Conservation (phyloP, 2,329 filamentous ascomycete genomes). For the Sporothrix curviconia region DNA sequence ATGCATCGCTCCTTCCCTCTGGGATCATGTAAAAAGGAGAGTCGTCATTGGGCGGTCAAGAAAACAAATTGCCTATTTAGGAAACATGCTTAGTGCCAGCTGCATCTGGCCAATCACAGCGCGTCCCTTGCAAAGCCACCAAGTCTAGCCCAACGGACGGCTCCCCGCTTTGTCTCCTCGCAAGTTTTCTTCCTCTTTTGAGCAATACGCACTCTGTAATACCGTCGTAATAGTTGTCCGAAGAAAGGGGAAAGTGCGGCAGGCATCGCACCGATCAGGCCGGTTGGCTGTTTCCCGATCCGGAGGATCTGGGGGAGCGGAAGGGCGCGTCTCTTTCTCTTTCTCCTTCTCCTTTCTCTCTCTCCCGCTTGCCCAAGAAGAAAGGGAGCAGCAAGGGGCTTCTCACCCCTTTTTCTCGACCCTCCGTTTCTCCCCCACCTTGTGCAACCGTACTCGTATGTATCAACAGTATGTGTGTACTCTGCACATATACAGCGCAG, state of each 20-base stretch:
- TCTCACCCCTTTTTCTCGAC: not conserved
- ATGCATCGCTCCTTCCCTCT: constrained; percentile 9
- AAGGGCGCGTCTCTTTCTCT: too few species aligned
- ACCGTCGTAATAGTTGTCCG: not conserved
- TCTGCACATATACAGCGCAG: too few species aligned
- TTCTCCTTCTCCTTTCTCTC: not conserved
- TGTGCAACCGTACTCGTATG: too few species aligned
- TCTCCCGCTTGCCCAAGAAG: too few species aligned
- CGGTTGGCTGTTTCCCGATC: not conserved
- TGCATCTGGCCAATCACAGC: constrained; percentile 7
- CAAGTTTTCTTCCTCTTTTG: not conserved
- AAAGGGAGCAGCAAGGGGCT: too few species aligned
- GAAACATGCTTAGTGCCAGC: not conserved
- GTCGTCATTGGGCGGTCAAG: constrained; percentile 7
- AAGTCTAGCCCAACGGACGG: too few species aligned
- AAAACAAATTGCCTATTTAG: constrained; percentile 19
- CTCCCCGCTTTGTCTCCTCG: too few species aligned
- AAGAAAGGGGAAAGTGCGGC: not conserved
- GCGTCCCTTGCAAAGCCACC: not conserved
- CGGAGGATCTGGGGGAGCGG: not conserved
- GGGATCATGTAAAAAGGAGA: not conserved
- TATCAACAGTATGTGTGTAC: too few species aligned
- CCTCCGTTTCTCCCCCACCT: not conserved
- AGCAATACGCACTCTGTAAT: not conserved
- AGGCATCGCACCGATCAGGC: not conserved